Base-by-base conservation (phyloP, 768 basidiomycete species). In the Mycena chlorophos region DNA sequence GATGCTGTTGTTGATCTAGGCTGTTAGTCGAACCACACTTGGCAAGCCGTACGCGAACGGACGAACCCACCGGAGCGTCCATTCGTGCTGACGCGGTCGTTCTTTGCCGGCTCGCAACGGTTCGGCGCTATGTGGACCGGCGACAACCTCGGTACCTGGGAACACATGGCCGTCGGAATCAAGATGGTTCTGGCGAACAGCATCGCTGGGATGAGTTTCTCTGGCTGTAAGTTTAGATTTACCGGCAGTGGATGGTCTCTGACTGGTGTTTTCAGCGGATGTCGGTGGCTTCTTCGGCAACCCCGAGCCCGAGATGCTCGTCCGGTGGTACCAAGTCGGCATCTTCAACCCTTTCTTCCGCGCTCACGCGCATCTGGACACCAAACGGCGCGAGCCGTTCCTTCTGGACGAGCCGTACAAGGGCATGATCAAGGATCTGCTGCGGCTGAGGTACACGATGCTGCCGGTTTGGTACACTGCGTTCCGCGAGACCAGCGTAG, bases 201-300 rank as follows among this genome's bases (percentile, higher is more conserved):
- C 38, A 85, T 99, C 42, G 93, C 84, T 6, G 96, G 97, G 20
- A 89, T 98, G 84, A 82, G 86, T 26, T 99, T 95, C 68, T 78
- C 85, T 22, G 97, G 97, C 61, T 88, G 95, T 97, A 69, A 66
- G 94, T 75, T 3, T 13, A 40, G n/a, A n/a, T n/a, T 28, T 25
- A 46, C 34, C 45, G 14, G 55, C 30, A n/a, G 19, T 37, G 4
- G 14, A 28, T 8, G 43, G 19, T 16, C 8, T 28, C 17, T 42
- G 34, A 27, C 26, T 13, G 26, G 43, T 58, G 22, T 30, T 37
- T 49, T 25, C 61, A 98, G 96, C 97, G 58, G 97, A 99, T 65
- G 94, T 98, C 50, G 96, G 97, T 19, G 97, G 97, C 16, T 99
- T 98, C 86, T 98, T 98, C 67, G 95, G 96, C 17, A 95, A 98